Evolutionary conservation across 768 basidiomycete genomes (phyloP), one percentile per base, ranked within the genome.

Genomic region (Hortiboletus flavorubellus): DNA sequence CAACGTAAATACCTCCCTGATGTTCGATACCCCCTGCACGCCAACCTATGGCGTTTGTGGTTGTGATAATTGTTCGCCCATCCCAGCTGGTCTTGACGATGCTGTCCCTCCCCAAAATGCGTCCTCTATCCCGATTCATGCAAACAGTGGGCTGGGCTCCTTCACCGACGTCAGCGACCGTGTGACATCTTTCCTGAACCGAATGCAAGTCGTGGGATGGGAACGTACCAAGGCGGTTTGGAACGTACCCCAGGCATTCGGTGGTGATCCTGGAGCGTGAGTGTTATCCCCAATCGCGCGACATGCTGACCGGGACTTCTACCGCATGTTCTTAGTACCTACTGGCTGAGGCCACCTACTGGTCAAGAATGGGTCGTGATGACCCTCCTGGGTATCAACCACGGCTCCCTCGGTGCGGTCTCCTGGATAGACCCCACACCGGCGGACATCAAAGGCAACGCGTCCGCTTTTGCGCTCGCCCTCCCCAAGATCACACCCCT

Each of bases 191-290:
- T 89, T 83, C 70, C 67, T 70, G 31, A 71, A 82, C 43, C 76
- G 87, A 11, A 69, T 85, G 26, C 75, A 80, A 61, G 74, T 76
- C 46, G 76, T 83, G 43, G 86, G 85, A 4, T 86, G 87, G 83
- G 84, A 84, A 56, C 73, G 81, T 16, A 81, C 78, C 9, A 85
- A 87, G 63, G 76, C 83, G 2, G 76, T 89, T 4, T 92, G 90
- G 90, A 81, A 83, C 6, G 88, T 91, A 0, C 86, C 89, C 2
- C 89, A 91, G 67, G 88, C 80, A 2, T 91, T 91, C 59, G 87
- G 87, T 35, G 79, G 78, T 41, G 60, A 48, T 18, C 14, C 64
- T 3, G 65, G 63, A 26, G 63, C 67, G 73, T 77, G 45, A 64
- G 75, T 69, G 5, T 0, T 33, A 3, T 10, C n/a, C 42, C 8